phyloP scores from a whole-genome alignment of 805 yeast genomes.

The Clavispora vitiphila region DNA sequence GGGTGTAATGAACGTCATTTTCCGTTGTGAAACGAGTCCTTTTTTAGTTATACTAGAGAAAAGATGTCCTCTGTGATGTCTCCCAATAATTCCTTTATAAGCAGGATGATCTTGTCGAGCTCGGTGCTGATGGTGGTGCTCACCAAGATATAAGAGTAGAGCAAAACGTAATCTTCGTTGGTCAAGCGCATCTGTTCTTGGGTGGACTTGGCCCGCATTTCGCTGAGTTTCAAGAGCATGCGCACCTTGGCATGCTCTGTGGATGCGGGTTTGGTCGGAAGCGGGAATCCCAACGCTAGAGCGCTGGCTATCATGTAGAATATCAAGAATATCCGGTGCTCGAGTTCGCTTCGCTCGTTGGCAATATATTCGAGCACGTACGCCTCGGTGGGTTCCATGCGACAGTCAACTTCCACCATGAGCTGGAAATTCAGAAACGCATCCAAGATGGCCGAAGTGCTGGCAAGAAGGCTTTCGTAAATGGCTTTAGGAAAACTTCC shows the following conservation, averaged over 20 bases:
- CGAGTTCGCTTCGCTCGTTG: conserved; percentile 62
- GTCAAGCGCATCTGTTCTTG: conserved; percentile 29
- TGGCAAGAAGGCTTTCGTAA: conserved; percentile 46
- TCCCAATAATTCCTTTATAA: conserved; percentile 59
- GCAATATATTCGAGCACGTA: conserved; percentile 50
- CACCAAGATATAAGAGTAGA: conserved; percentile 71
- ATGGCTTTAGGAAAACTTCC: conserved; percentile 60
- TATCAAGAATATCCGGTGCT: conserved; percentile 65
- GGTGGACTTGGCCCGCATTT: conserved; percentile 37
- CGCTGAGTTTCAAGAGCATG: conserved; percentile 59
- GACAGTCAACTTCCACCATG: conserved; percentile 60
- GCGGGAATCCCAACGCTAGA: conserved; percentile 66
- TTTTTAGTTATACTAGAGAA: conserved; percentile 39
- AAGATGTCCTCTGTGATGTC: conserved; percentile 59
- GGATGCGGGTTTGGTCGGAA: conserved; percentile 73
- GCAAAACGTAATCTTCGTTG: conserved; percentile 71
- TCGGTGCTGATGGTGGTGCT: conserved; percentile 64
- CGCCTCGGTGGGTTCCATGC: conserved; percentile 47
- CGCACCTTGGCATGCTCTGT: conserved; percentile 71
- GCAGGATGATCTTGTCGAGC: conserved; percentile 50
- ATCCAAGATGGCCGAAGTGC: conserved; percentile 65
- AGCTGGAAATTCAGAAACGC: conserved; percentile 70
- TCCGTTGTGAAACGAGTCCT: no score
- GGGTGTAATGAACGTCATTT: no score
- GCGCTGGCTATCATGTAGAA: conserved; percentile 80